Evolutionary conservation across 345 rosid species (phyloP).

Genomic region (Rhizophora apiculata): DNA sequence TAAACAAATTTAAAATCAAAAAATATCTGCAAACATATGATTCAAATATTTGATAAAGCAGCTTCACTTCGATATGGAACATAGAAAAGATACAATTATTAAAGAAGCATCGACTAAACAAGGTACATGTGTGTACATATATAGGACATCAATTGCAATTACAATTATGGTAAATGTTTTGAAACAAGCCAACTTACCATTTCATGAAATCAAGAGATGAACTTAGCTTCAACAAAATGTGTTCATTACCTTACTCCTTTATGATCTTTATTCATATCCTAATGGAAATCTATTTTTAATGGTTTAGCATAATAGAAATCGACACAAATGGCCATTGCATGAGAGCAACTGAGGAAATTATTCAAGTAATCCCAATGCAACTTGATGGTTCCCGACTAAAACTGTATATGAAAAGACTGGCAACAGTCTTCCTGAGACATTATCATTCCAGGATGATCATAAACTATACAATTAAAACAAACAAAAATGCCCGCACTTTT

Average conservation of each 20-base stretch:
- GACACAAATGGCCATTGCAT: too few species aligned
- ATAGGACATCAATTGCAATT: too few species aligned
- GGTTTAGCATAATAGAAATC: too few species aligned
- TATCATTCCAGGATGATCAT: not conserved
- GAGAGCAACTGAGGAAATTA: not conserved
- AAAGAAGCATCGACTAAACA: too few species aligned
- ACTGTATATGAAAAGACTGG: not conserved
- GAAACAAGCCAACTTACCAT: not conserved
- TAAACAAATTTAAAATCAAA: not conserved
- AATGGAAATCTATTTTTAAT: not conserved
- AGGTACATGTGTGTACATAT: too few species aligned
- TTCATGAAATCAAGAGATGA: too few species aligned
- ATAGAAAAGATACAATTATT: too few species aligned
- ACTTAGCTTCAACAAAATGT: not conserved
- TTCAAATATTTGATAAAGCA: not conserved
- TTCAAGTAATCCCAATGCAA: not conserved
- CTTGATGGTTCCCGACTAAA: not conserved
- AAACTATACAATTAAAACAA: not conserved
- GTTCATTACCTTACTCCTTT: not conserved
- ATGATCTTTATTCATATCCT: not conserved
- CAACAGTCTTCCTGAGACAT: not conserved
- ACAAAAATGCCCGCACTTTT: not conserved
- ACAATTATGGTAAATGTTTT: not conserved
- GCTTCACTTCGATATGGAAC: too few species aligned
- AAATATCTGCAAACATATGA: not conserved